Evolutionary conservation across 495 filamentous ascomycete genomes (phyloP), one percentile per base, ranked within the genome.

Genomic region (Neurospora sp.): DNA sequence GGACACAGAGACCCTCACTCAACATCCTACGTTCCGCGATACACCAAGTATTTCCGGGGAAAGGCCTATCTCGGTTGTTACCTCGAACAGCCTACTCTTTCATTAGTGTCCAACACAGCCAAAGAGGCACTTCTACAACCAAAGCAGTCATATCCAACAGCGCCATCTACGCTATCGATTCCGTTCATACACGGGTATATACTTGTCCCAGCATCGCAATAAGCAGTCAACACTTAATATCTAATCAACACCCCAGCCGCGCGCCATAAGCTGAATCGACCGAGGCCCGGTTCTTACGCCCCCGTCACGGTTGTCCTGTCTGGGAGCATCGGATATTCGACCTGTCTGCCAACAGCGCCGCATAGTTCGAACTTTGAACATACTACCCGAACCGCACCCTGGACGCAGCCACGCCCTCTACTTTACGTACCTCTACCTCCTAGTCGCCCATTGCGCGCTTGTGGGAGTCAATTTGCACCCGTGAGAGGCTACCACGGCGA

Each of bases 401-500:
- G 35, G 35, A 35, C 35, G 35, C 35, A 35, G 4, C 35, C 35
- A 35, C 35, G 35, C 35, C 35, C 35, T 35, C 35, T 35, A 35
- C 35, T 35, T 35, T 35, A 35, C 35, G 35, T 35, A 35, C 35
- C 35, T 35, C 35, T 35, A 35, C 35, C 3, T 35, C 4, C 35
- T 35, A 35, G 35, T 35, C 35, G 35, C 35, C 35, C 35, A 35
- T 35, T 35, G 35, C 35, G 35, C 35, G 35, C 35, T 35, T 35
- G 35, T 35, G 35, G 35, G 35, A 35, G 35, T 35, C 35, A 35
- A 35, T 35, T 35, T 35, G 35, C 35, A 66, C 54, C 54, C 72
- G 44, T 75, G 72, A 31, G 72, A 71, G 71, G 66, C 70, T 54
- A 76, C 73, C 69, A 20, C 70, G 72, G 71, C 31, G 74, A 73